Conservation (phyloP, 192 early-diverging fungal species). For the Obelidium mucronatum region DNA sequence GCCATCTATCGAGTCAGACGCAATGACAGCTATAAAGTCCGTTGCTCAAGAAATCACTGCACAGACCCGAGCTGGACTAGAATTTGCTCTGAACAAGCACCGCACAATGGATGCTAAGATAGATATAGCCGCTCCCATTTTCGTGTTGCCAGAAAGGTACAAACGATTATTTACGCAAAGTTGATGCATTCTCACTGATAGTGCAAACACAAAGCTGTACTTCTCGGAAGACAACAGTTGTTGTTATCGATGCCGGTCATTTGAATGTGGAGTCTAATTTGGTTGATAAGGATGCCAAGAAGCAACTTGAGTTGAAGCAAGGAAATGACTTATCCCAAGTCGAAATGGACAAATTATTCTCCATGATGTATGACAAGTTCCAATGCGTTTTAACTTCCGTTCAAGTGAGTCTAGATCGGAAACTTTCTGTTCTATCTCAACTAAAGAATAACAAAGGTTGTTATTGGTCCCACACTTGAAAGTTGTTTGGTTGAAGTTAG, state of each 20-base stretch:
- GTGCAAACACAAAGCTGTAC: no score
- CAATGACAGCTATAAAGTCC: slow-evolving; percentile 51
- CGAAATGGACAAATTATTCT: slow-evolving; percentile 75
- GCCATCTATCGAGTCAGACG: slow-evolving; percentile 76
- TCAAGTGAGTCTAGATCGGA: slow-evolving; percentile 64
- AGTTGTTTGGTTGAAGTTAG: slow-evolving; percentile 74
- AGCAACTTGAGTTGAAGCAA: slow-evolving; percentile 73
- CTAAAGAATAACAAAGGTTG: slow-evolving; percentile 44
- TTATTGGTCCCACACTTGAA: slow-evolving; percentile 79
- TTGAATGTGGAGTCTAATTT: slow-evolving; percentile 88
- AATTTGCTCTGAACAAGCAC: slow-evolving; percentile 86
- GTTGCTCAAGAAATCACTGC: slow-evolving; percentile 75
- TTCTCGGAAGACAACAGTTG: slow-evolving; percentile 64
- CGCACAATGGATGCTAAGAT: slow-evolving; percentile 89
- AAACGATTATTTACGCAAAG: not conserved
- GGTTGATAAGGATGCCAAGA: slow-evolving; percentile 71
- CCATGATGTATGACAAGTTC: slow-evolving; percentile 93
- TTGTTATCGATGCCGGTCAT: slow-evolving; percentile 92
- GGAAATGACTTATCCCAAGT: slow-evolving; percentile 62
- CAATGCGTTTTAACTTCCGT: slow-evolving; percentile 79
- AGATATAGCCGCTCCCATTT: slow-evolving; percentile 96
- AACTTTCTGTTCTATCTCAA: slow-evolving; percentile 23
- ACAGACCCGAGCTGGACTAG: slow-evolving; percentile 87
- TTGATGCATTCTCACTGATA: not conserved
- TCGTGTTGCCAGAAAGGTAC: slow-evolving; percentile 79